phyloP scores from a whole-genome alignment of 2,329 filamentous ascomycete genomes.

The Domatiomyces catenatus region DNA sequence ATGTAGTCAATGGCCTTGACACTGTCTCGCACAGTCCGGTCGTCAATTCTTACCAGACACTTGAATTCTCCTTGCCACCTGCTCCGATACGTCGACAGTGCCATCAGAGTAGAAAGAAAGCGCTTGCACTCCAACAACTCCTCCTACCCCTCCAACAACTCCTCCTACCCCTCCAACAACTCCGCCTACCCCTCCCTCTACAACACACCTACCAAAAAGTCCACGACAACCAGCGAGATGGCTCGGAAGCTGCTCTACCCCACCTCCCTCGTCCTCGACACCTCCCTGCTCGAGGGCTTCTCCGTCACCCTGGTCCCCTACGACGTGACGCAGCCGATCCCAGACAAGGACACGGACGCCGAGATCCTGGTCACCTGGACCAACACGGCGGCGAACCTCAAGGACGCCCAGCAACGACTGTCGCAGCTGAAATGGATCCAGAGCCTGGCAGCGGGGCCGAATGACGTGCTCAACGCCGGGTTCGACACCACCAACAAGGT shows the following conservation, averaged over 20 bases:
- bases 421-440: slow-evolving; percentile 50
- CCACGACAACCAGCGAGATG: slow-evolving; percentile 15
- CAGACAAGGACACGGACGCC: slow-evolving; percentile 44
- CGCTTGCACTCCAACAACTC: neutral
- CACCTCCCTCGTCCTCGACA: slow-evolving; percentile 44
- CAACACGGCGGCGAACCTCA: slow-evolving; percentile 44
- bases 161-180: neutral
- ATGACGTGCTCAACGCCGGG: slow-evolving; percentile 47
- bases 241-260: slow-evolving; percentile 57
- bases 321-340: slow-evolving; percentile 41
- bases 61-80: neutral
- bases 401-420: slow-evolving; percentile 40
- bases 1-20: neutral
- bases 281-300: slow-evolving; percentile 42
- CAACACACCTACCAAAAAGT: neutral
- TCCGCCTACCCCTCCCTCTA: too few relatives aligned
- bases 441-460: slow-evolving; percentile 49
- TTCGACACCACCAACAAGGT: slow-evolving; percentile 38
- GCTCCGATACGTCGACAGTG: too few relatives aligned
- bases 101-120: too few relatives aligned
- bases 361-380: slow-evolving; percentile 47
- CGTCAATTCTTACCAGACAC: neutral
- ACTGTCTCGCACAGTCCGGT: neutral
- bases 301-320: slow-evolving; percentile 43
- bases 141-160: neutral